Percentiles rank a stretch among this genome's conserved stretches.
Evolutionary conservation across 805 yeast genomes (phyloP).

Genomic region (Candida ascalaphidarum): DNA sequence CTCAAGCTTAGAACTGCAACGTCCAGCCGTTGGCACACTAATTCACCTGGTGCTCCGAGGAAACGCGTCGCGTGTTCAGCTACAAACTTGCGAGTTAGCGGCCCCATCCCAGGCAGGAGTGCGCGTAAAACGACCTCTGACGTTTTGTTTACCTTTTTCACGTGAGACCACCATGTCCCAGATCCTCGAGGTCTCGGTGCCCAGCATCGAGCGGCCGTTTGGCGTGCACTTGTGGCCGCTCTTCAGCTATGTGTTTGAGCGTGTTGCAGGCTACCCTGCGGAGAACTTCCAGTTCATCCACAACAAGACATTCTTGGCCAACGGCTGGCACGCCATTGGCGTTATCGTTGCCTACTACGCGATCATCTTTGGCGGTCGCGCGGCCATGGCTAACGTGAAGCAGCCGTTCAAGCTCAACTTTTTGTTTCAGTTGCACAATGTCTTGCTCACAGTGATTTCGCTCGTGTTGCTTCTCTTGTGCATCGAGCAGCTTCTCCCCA

Average conservation of each 20-base stretch:
- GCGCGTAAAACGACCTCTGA: too few species aligned
- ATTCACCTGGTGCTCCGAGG: too few species aligned
- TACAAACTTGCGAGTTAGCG: too few species aligned
- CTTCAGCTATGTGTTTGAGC: conserved; percentile 41
- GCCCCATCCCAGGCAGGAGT: too few species aligned
- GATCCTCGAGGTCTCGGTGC: conserved; percentile 21
- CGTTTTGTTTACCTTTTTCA: conserved; percentile 4
- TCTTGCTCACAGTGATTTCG: conserved; percentile 63
- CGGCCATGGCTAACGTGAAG: conserved; percentile 40
- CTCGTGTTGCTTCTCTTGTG: conserved; percentile 57
- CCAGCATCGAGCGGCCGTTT: conserved; percentile 39
- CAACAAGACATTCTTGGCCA: conserved; percentile 60
- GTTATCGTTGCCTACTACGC: conserved; percentile 29
- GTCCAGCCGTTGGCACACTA: too few species aligned
- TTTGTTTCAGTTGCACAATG: conserved; percentile 80
- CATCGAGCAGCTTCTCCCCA: conserved; percentile 81
- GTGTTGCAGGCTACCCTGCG: conserved; percentile 48
- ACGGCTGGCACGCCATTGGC: conserved; percentile 44
- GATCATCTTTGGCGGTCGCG: conserved; percentile 63
- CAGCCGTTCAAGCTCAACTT: conserved; percentile 60
- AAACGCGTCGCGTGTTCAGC: too few species aligned
- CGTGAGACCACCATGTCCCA: conserved; percentile 7
- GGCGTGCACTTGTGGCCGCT: conserved; percentile 63
- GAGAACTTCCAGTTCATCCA: conserved; percentile 59
- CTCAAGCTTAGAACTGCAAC: too few species aligned